Conservation (phyloP, 768 basidiomycete species). For the Myochromella boudieri region DNA sequence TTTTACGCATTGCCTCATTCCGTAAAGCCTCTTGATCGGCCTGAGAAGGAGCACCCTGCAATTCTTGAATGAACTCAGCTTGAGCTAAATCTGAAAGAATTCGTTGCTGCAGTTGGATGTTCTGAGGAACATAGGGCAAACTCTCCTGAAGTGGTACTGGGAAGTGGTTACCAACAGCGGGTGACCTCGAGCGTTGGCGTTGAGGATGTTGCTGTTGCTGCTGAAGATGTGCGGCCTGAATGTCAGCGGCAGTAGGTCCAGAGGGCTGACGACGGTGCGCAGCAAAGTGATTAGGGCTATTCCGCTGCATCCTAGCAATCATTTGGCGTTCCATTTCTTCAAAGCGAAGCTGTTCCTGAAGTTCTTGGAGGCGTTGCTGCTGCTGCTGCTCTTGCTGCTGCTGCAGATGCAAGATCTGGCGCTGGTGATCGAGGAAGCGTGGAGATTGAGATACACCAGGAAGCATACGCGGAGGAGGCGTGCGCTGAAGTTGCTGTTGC, state of each 20-base stretch:
- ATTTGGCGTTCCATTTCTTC: constrained; percentile 70
- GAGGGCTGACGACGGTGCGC: constrained; percentile 43
- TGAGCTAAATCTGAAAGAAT: constrained; percentile 77
- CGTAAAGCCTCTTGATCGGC: constrained; percentile 71
- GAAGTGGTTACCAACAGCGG: constrained; percentile 35
- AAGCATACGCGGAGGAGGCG: constrained; percentile 74
- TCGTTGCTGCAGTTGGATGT: constrained; percentile 71
- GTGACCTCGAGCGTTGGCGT: constrained; percentile 45
- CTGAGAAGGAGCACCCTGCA: constrained; percentile 53
- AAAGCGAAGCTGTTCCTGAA: constrained; percentile 62
- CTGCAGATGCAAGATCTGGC: constrained; percentile 66
- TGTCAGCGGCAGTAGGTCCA: constrained; percentile 46
- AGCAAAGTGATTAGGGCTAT: constrained; percentile 27
- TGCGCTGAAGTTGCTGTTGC: constrained; percentile 47
- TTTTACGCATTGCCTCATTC: constrained; percentile 82
- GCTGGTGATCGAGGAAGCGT: constrained; percentile 75
- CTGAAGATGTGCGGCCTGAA: constrained; percentile 41
- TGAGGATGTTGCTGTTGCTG: constrained; percentile 53
- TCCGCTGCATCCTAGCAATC: constrained; percentile 50
- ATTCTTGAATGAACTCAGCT: constrained; percentile 62
- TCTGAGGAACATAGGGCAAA: constrained; percentile 56
- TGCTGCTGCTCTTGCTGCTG: constrained; percentile 67
- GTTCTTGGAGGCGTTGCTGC: constrained; percentile 57
- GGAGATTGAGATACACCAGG: constrained; percentile 70
- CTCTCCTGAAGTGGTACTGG: constrained; percentile 49